Conservation (phyloP, 176 grass and related monocot genomes). For the Raddia distichophylla region DNA sequence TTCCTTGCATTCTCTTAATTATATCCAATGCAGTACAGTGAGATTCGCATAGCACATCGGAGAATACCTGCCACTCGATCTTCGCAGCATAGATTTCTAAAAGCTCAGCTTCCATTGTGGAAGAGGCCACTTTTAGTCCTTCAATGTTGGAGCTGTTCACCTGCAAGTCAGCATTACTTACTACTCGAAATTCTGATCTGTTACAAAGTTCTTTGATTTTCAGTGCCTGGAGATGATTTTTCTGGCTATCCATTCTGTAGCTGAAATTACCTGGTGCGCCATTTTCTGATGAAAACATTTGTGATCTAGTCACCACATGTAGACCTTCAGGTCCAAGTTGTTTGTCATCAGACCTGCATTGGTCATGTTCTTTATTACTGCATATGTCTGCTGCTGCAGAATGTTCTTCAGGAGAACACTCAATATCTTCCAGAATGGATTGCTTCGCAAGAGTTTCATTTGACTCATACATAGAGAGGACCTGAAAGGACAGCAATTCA, state of each 20-base stretch:
- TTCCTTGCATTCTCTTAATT: conserved; percentile 54
- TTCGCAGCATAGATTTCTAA: conserved; percentile 56
- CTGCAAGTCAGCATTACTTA: conserved; percentile 46
- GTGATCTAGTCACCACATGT: conserved; percentile 28
- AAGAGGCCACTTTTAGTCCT: conserved; percentile 34
- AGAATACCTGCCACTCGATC: conserved; percentile 79
- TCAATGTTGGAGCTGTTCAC: conserved; percentile 37
- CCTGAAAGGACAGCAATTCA: conserved; percentile 92
- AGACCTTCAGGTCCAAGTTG: conserved; percentile 36
- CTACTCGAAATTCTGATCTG: conserved; percentile 45
- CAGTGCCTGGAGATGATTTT: conserved; percentile 37
- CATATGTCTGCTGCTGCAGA: conserved; percentile 31
- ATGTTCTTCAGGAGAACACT: conserved; percentile 53
- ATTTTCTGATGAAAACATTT: conserved; percentile 37
- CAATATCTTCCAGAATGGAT: conserved; percentile 59
- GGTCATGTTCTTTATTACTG: conserved; percentile 41
- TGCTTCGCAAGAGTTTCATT: conserved; percentile 93
- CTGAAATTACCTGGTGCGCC: conserved; percentile 27
- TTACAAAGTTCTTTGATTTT: conserved; percentile 48
- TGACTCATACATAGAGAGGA: conserved; percentile 96
- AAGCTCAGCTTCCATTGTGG: conserved; percentile 62
- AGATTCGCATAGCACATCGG: conserved; percentile 66
- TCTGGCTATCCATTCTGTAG: conserved; percentile 50
- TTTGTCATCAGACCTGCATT: conserved; percentile 35
- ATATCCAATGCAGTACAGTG: conserved; percentile 64